Evolutionary conservation across 2,329 filamentous ascomycete species (phyloP).

Genomic region (Thielaviopsis populi): DNA sequence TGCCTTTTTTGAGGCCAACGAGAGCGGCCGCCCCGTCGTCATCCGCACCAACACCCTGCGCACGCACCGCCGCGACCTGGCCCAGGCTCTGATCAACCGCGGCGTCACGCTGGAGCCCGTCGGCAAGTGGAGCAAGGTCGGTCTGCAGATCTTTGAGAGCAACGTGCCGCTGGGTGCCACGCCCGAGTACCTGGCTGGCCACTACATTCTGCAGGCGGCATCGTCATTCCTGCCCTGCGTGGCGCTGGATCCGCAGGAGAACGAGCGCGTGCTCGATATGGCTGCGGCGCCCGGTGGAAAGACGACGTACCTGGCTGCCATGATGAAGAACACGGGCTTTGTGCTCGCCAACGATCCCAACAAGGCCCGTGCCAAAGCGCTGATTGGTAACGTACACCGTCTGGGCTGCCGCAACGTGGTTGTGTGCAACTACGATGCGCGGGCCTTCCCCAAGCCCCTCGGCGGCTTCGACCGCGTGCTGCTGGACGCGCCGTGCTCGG

Average conservation of each 20-base stretch:
- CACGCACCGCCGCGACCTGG: conserved; percentile 61
- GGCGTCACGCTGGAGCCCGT: conserved; percentile 93
- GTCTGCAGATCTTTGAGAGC: conserved; percentile 89
- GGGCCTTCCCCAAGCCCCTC: conserved; percentile 86
- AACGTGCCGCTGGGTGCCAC: conserved; percentile 77
- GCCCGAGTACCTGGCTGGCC: conserved; percentile 89
- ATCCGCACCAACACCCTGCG: conserved; percentile 94
- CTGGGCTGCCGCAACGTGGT: conserved; percentile 86
- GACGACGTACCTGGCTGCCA: conserved; percentile 85
- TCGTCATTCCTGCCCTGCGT: conserved; percentile 96
- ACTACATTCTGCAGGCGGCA: conserved; percentile 95
- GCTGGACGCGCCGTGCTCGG: conserved; percentile 88
- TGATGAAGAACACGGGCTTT: conserved; percentile 92
- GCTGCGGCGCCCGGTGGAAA: conserved; percentile 91
- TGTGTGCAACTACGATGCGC: conserved; percentile 88
- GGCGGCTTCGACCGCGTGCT: conserved; percentile 91
- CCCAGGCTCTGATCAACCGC: conserved; percentile 86
- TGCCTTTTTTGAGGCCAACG: conserved; percentile 98
- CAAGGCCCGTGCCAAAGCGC: conserved; percentile 83
- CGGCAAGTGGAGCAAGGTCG: conserved; percentile 97
- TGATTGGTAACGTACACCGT: conserved; percentile 96
- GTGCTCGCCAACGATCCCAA: conserved; percentile 95
- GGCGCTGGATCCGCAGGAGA: conserved; percentile 85
- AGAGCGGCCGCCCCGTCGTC: conserved; percentile 81
- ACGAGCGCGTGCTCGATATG: conserved; percentile 87